These are phyloP conservation scores for Aspergillus nanangensis DNA, from an alignment of 495 filamentous ascomycete species.

Conservation along the genomic window DNA sequence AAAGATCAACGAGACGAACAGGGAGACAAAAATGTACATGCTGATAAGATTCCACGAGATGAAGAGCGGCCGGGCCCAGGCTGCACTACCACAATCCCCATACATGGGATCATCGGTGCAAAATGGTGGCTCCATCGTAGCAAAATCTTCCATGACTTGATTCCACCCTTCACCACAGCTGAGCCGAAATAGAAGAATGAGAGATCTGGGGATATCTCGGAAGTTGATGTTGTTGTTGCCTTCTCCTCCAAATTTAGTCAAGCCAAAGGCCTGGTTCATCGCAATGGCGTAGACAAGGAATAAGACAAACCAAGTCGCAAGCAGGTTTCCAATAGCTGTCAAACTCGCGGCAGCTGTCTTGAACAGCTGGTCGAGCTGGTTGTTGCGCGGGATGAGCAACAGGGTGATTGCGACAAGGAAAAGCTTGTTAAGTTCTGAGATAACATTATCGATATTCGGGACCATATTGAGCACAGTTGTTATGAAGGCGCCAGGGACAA, in stretches of 20 bases:
- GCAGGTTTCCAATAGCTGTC: constrained; percentile 81
- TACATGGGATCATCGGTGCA: constrained; percentile 73
- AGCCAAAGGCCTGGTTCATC: constrained; percentile 91
- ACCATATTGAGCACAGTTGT: constrained; percentile 73
- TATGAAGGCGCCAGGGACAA: constrained; percentile 78
- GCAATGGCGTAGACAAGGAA: constrained; percentile 97
- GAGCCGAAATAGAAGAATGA: constrained; percentile 90
- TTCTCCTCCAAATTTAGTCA: constrained; percentile 76
- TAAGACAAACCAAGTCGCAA: constrained; percentile 95
- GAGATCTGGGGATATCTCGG: constrained; percentile 83
- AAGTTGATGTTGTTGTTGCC: constrained; percentile 87
- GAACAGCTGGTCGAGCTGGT: constrained; percentile 97
- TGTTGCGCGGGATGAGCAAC: constrained; percentile 92
- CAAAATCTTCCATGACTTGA: constrained; percentile 92
- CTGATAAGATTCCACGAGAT: constrained; percentile 98
- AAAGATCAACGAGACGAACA: constrained; percentile 98
- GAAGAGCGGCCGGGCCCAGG: constrained; percentile 85
- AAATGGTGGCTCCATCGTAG: constrained; percentile 65
- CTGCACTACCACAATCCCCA: constrained; percentile 88
- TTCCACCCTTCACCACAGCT: constrained; percentile 97
- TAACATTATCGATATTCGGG: constrained; percentile 53
- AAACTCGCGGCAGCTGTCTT: constrained; percentile 98
- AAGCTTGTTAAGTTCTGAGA: constrained; percentile 81
- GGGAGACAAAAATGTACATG: constrained; percentile 99
- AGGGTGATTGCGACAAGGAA: constrained; percentile 89